Percentiles rank a stretch among this genome's conserved stretches.
phyloP scores from a whole-genome alignment of 2,329 filamentous ascomycete species.

The Cladosporium halotolerans region DNA sequence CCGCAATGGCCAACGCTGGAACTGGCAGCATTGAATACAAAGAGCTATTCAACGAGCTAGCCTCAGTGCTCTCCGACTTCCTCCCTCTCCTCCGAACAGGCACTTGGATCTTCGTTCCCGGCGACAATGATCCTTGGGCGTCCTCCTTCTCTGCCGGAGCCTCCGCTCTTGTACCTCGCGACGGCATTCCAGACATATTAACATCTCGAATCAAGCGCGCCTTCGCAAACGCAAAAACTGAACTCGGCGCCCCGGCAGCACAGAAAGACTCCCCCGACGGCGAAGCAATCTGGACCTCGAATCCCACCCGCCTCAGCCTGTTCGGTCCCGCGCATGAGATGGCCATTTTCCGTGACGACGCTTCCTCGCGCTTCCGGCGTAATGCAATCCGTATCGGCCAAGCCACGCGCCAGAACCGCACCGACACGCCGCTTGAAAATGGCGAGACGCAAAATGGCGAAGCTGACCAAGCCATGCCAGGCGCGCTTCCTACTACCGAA shows the following conservation, averaged over 20 bases:
- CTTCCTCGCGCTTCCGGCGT: constrained; percentile 70
- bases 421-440: constrained; percentile 19
- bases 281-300: constrained; percentile 80
- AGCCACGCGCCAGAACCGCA: constrained; percentile 32
- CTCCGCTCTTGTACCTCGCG: constrained; percentile 62
- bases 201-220: constrained; percentile 77
- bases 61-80: constrained; percentile 75
- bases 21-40: constrained; percentile 91
- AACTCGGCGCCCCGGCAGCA: constrained; percentile 48
- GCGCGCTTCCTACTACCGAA: constrained; percentile 18
- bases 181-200: constrained; percentile 77
- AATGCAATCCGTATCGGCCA: constrained; percentile 65
- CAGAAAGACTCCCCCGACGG: constrained; percentile 50
- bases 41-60: constrained; percentile 86
- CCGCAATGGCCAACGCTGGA: constrained; percentile 57
- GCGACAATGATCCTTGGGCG: constrained; percentile 96
- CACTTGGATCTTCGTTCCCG: constrained; percentile 88
- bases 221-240: constrained; percentile 71
- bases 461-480: constrained; percentile 25
- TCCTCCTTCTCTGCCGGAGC: constrained; percentile 76
- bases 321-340: constrained; percentile 88
- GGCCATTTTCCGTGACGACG: constrained; percentile 79
- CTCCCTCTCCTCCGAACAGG: constrained; percentile 69
- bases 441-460: neutral
- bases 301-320: constrained; percentile 72